Conservation (phyloP, 495 filamentous ascomycete species). For the Glarea lozoyensis region DNA sequence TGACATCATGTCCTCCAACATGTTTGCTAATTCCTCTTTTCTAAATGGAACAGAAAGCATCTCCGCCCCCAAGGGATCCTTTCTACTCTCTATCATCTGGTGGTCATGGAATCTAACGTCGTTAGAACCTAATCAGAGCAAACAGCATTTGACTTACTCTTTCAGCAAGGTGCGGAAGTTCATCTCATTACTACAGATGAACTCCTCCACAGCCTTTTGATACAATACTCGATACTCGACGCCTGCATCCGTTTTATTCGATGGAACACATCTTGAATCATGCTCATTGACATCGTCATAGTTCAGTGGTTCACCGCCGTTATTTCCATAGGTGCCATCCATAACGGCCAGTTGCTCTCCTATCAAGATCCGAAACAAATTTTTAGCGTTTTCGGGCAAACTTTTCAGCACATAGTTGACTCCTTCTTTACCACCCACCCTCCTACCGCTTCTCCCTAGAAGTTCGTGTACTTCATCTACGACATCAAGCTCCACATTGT, state of each 20-base stretch:
- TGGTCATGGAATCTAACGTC: slow-evolving; percentile 76
- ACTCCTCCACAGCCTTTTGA: slow-evolving; percentile 91
- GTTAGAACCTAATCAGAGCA: slow-evolving; percentile 20
- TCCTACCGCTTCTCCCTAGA: slow-evolving; percentile 72
- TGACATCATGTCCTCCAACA: slow-evolving; percentile 74
- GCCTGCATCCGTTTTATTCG: slow-evolving; percentile 33
- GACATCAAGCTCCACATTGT: slow-evolving; percentile 59
- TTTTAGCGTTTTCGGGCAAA: slow-evolving; percentile 85
- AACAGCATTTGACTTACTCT: slow-evolving; percentile 47
- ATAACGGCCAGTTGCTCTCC: slow-evolving; percentile 71
- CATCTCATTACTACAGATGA: slow-evolving; percentile 94
- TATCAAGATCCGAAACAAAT: slow-evolving; percentile 73
- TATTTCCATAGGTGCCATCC: slow-evolving; percentile 35
- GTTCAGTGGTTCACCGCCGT: slow-evolving; percentile 28
- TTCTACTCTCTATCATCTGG: slow-evolving; percentile 84
- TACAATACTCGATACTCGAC: slow-evolving; percentile 88
- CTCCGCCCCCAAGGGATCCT: slow-evolving; percentile 78
- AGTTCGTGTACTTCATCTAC: slow-evolving; percentile 83
- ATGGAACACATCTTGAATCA: slow-evolving; percentile 16
- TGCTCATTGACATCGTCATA: slow-evolving; percentile 29
- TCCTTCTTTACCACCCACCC: slow-evolving; percentile 82
- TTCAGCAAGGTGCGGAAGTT: slow-evolving; percentile 88
- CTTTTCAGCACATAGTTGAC: slow-evolving; percentile 84
- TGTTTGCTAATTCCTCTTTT: slow-evolving; percentile 79
- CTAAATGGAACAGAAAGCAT: slow-evolving; percentile 77